Conservation (phyloP, 352 stramenopile genomes). For the Phytopythium litorale region DNA sequence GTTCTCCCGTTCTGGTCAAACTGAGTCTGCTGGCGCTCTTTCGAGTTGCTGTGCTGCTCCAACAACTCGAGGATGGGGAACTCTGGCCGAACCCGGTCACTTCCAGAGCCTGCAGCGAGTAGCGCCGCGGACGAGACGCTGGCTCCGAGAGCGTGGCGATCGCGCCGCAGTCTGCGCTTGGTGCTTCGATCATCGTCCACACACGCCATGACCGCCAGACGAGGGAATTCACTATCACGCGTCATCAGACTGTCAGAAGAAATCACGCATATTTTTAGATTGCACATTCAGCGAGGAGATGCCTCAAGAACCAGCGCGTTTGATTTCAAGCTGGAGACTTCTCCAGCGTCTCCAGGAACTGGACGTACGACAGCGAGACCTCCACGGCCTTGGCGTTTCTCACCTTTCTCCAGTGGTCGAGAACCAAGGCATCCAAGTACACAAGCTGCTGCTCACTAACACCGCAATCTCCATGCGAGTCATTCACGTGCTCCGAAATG, state of each 20-base stretch:
- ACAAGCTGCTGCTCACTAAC: conserved; percentile 47
- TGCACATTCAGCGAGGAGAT: neutral
- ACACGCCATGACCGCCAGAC: neutral
- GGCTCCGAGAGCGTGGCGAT: conserved; percentile 18
- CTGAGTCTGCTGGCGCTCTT: neutral
- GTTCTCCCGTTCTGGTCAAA: neutral
- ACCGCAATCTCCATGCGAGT: conserved; percentile 13
- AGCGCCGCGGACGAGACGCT: conserved; percentile 37
- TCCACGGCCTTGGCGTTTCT: conserved; percentile 25
- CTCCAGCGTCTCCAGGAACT: conserved; percentile 37
- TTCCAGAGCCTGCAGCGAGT: conserved; percentile 3
- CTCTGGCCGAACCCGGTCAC: conserved; percentile 4
- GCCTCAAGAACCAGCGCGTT: neutral
- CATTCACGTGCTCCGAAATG: conserved; percentile 44
- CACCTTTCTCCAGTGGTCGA: conserved; percentile 46
- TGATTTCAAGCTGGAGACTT: neutral
- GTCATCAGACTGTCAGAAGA: neutral
- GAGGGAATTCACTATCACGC: neutral
- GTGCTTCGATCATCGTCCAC: neutral
- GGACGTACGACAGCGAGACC: conserved; percentile 36
- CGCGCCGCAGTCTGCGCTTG: neutral
- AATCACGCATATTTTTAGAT: conserved; percentile 1
- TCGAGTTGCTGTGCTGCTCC: neutral
- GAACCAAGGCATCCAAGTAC: conserved; percentile 56
- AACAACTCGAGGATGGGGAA: conserved; percentile 36